Evolutionary conservation across 257 asterid species (phyloP), one percentile per base, ranked within the genome.

Genomic region (Capsicum baccatum): DNA sequence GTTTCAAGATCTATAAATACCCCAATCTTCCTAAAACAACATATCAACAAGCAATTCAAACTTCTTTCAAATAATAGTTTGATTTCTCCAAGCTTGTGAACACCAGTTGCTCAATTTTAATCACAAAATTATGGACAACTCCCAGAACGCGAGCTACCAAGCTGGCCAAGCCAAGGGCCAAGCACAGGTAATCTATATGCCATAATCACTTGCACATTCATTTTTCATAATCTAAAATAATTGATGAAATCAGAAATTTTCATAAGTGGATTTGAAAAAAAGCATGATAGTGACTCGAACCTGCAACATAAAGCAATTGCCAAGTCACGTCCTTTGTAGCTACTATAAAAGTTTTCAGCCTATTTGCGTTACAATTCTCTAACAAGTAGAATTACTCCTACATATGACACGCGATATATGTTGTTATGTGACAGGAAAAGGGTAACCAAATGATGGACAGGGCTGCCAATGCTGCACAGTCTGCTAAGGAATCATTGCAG

Each of bases 101-200:
- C 63, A 76, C 7, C 52, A 26, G 15, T 4, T 76, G 13, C 63
- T 52, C 26, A 76, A 26, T 76, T 52, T 76, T 52, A 14, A 50
- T 50, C 3, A 76, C 4, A 50, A 12, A 56, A 62, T 5, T 13
- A 88, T 88, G 90, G 71, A 86, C 68, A 80, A 44, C 35, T 81
- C 85, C 14, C 86, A 86, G 17, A 86, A 48, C 62, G 2, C n/a
- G 11, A 86, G 88, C 79, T 86, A 88, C 86, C 37, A 86, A 79
- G 89, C 89, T 26, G 91, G 91, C n/a, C 86, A 86, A 74, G 84
- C 86, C 79, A 88, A 79, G 85, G 91, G 89, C 86, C 85, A 86
- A 86, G 80, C 80, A 37, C 86, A 88, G 88, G 90, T 88, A 44
- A 44, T 54, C 21, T 8, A 60, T 50, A 54, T 50, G 21, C 44